Percentiles rank a stretch among this genome's conserved stretches.
Evolutionary conservation across 257 asterid genomes (phyloP).

Genomic region (Datura wrightii): DNA sequence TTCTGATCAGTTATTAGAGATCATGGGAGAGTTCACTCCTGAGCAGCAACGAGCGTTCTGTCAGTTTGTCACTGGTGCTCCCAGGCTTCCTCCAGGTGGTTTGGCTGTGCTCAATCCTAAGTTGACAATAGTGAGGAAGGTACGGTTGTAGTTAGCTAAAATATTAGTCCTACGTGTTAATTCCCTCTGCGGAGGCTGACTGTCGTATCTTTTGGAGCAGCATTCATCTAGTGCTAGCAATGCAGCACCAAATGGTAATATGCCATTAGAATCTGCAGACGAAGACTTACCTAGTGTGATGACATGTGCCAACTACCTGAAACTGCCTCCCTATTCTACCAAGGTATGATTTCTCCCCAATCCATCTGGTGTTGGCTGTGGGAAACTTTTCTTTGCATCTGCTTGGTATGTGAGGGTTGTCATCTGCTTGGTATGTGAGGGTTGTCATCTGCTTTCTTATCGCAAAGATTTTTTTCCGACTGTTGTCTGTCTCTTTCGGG

Average conservation of each 20-base stretch:
- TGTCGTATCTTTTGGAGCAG: slow-evolving; percentile 48
- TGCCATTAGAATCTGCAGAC: slow-evolving; percentile 82
- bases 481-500: background rate
- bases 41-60: slow-evolving; percentile 96
- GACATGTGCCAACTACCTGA: slow-evolving; percentile 99
- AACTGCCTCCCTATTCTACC: slow-evolving; percentile 97
- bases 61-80: slow-evolving; percentile 99
- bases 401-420: background rate
- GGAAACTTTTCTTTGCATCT: background rate
- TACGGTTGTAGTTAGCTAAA: slow-evolving; percentile 33
- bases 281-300: slow-evolving; percentile 97
- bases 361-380: background rate
- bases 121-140: slow-evolving; percentile 98
- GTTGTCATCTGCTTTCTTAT: background rate
- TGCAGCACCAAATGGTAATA: slow-evolving; percentile 58
- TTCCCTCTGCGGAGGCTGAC: slow-evolving; percentile 4
- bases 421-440: background rate
- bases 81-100: slow-evolving; percentile 99
- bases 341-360: slow-evolving; percentile 57
- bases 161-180: background rate
- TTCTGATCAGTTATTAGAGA: slow-evolving; percentile 78
- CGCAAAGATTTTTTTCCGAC: background rate
- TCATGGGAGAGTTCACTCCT: slow-evolving; percentile 92
- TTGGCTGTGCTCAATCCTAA: slow-evolving; percentile 90
- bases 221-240: slow-evolving; percentile 72